A percentile compares a stretch with the other conserved stretches of the same genome.
Conservation (phyloP, 2,329 filamentous ascomycete genomes). For the Claviceps fusiformis region DNA sequence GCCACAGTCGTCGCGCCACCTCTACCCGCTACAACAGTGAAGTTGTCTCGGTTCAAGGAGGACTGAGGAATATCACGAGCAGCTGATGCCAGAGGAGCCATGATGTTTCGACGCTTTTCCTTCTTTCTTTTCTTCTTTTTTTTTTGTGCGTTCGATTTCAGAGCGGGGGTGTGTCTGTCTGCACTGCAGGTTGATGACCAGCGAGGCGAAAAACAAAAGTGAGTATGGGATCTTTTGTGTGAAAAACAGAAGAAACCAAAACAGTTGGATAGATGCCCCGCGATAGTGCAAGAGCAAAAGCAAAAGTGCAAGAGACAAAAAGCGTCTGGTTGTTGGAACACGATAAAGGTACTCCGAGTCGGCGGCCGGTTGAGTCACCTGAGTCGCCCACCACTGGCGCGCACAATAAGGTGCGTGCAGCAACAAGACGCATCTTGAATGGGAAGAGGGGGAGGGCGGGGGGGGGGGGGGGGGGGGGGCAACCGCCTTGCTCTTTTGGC, state of each 20-base stretch:
- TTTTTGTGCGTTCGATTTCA: constrained; percentile 25
- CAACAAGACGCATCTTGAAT: background rate
- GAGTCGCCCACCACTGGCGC: background rate
- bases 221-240: background rate
- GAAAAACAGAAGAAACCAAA: background rate
- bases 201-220: background rate
- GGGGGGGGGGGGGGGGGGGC: background rate
- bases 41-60: constrained; percentile 53
- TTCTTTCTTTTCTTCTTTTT: constrained; percentile 13
- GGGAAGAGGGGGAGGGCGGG: background rate
- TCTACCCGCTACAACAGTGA: constrained; percentile 57
- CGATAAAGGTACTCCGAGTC: background rate
- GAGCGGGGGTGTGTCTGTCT: constrained; percentile 22
- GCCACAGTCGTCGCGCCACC: constrained; percentile 47
- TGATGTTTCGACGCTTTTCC: constrained; percentile 28
- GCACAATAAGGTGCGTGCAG: background rate
- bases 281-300: background rate
- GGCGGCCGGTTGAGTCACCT: constrained; percentile 10
- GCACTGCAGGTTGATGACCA: constrained; percentile 14
- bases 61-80: constrained; percentile 53
- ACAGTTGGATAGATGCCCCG: background rate
- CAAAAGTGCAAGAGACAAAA: background rate
- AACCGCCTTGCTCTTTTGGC: too few species aligned
- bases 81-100: constrained; percentile 54
- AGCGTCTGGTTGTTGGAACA: background rate